Conservation (phyloP, 768 basidiomycete genomes). For the Coprinopsis cinerea region DNA sequence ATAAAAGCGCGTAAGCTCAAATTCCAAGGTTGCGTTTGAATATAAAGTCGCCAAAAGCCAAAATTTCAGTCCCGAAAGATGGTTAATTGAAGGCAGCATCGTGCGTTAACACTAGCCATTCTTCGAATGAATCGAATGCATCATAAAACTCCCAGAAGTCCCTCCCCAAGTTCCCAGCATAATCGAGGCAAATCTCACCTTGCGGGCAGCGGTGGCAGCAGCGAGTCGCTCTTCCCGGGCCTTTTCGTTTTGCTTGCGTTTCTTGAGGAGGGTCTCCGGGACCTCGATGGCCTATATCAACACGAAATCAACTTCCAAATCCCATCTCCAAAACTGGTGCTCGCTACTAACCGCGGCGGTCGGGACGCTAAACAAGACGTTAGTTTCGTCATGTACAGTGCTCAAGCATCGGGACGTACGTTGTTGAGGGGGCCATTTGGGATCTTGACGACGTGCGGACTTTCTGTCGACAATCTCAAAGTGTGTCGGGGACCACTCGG, state of each 20-base stretch:
- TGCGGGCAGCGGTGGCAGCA: conserved; percentile 78
- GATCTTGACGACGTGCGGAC: conserved; percentile 43
- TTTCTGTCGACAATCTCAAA: conserved; percentile 20
- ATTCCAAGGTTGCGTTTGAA: conserved; percentile 4
- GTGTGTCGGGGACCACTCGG: too few relatives aligned
- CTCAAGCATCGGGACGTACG: conserved; percentile 34
- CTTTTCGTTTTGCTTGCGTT: conserved; percentile 97
- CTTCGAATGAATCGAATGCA: conserved; percentile 75
- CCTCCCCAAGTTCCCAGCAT: background rate
- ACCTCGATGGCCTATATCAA: conserved; percentile 78
- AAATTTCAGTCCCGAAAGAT: conserved; percentile 85
- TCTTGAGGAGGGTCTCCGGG: conserved; percentile 99
- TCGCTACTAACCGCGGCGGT: conserved; percentile 47
- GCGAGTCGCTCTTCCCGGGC: conserved; percentile 88
- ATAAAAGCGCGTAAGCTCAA: conserved; percentile 12
- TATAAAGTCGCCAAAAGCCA: conserved; percentile 9
- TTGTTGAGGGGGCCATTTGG: conserved; percentile 52
- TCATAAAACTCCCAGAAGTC: conserved; percentile 50
- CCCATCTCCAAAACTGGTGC: too few relatives aligned
- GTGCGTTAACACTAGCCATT: conserved; percentile 69
- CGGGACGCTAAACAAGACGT: conserved; percentile 36
- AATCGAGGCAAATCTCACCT: conserved; percentile 49
- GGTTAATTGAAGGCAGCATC: conserved; percentile 80
- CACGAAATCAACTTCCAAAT: conserved; percentile 18
- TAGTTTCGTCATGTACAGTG: conserved; percentile 4